Conservation (phyloP, 2,329 filamentous ascomycete genomes). For the Whalleya microplaca region DNA sequence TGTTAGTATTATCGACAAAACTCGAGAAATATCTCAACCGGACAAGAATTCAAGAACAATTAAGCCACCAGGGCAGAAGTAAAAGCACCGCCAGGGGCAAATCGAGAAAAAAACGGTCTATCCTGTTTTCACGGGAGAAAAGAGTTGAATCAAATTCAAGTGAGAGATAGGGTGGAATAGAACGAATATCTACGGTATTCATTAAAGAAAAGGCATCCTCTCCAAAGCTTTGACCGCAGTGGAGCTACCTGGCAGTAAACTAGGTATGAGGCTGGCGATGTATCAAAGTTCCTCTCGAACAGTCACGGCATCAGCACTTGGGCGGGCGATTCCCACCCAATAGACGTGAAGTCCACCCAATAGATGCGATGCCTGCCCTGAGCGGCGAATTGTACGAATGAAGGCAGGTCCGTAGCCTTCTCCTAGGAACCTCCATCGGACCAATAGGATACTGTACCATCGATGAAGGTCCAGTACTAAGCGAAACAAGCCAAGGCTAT, state of each 20-base stretch:
- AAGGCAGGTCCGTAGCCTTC: not conserved
- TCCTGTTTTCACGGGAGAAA: constrained; percentile 1
- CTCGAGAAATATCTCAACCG: constrained; percentile 4
- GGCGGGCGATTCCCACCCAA: not conserved
- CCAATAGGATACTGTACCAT: constrained; percentile 8
- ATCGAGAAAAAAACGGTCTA: constrained; percentile 5
- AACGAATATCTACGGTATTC: constrained; percentile 7
- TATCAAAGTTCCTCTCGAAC: not conserved
- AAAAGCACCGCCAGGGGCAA: constrained; percentile 22
- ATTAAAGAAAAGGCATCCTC: not conserved
- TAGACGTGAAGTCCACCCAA: not conserved
- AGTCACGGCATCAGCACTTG: not conserved
- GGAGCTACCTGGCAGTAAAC: constrained; percentile 7
- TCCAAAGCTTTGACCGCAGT: constrained; percentile 10
- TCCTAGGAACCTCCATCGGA: not conserved
- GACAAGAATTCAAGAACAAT: constrained; percentile 10
- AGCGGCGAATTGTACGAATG: too few species aligned
- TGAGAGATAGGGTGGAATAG: constrained; percentile 3
- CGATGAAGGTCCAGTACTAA: constrained; percentile 12
- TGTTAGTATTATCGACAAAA: constrained; percentile 12
- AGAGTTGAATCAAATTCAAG: constrained; percentile 2
- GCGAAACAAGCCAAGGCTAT: constrained; percentile 27
- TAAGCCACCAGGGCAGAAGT: constrained; percentile 24
- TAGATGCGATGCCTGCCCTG: too few species aligned
- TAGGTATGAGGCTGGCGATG: not conserved